Evolutionary conservation across 2,329 filamentous ascomycete species (phyloP).

Genomic region (Hymenoscyphus occultus): DNA sequence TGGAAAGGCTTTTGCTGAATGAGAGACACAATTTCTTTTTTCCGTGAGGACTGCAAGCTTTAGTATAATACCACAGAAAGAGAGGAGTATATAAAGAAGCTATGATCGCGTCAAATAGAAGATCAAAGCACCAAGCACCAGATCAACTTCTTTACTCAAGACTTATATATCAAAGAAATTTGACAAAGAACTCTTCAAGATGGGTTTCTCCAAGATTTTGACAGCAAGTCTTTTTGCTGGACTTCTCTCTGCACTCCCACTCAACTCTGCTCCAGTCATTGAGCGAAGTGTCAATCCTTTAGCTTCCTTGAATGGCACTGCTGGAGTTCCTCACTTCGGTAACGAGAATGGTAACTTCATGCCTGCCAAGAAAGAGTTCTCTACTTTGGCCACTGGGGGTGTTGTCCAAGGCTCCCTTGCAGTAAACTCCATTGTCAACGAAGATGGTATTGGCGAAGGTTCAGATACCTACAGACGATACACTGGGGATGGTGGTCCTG

Average conservation of each 20-base stretch:
- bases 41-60: background rate
- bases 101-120: background rate
- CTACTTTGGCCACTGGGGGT: background rate
- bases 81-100: background rate
- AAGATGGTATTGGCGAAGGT: slow-evolving; percentile 6
- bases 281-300: background rate
- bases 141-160: background rate
- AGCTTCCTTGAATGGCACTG: background rate
- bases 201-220: background rate
- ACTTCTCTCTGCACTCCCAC: slow-evolving; percentile 1
- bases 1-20: background rate
- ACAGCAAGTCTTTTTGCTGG: background rate
- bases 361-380: background rate
- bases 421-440: background rate
- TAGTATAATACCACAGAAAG: background rate
- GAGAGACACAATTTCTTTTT: background rate
- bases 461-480: slow-evolving; percentile 6
- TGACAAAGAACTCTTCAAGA: background rate
- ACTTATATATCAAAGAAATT: background rate
- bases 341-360: slow-evolving; percentile 5
- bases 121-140: background rate
- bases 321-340: slow-evolving; percentile 1
- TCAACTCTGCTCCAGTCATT: background rate
- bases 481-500: background rate
- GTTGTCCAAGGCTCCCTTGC: background rate